phyloP scores from a whole-genome alignment of 2,329 filamentous ascomycete species.

The Hortaea werneckii region DNA sequence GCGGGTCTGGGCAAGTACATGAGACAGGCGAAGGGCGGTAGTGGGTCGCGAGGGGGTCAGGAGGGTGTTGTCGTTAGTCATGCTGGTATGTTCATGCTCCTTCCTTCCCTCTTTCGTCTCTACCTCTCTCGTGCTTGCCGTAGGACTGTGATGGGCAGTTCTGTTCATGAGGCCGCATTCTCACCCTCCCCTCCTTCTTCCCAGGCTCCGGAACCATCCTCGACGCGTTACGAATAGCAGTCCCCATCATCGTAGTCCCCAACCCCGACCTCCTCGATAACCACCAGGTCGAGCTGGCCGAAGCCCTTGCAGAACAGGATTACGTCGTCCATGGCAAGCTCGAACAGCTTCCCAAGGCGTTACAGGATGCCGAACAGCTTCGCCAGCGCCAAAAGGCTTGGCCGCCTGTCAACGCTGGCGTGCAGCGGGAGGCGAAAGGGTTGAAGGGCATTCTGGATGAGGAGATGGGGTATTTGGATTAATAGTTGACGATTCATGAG shows the following conservation, averaged over 20 bases:
- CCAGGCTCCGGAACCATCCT: constrained; percentile 82
- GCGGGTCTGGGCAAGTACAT: constrained; percentile 52
- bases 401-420: constrained; percentile 40
- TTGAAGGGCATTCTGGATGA: constrained; percentile 46
- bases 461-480: constrained; percentile 48
- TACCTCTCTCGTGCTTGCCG: too few species aligned
- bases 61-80: constrained; percentile 78
- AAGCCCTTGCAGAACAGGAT: constrained; percentile 60
- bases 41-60: constrained; percentile 20
- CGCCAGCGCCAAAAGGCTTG: constrained; percentile 34
- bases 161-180: too few species aligned
- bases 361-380: constrained; percentile 40
- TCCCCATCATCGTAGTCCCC: constrained; percentile 80
- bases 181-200: not conserved
- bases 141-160: too few species aligned
- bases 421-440: constrained; percentile 32
- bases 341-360: constrained; percentile 41
- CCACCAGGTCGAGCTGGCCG: constrained; percentile 80
- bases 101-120: too few species aligned
- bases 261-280: constrained; percentile 77
- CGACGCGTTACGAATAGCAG: constrained; percentile 62
- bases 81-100: constrained; percentile 61
- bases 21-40: constrained; percentile 35
- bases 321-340: constrained; percentile 66
- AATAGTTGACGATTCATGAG: not conserved